These are phyloP conservation scores for Arxiozyma telluris DNA, from an alignment of 1,139 yeast species.

Conservation along the genomic window DNA sequence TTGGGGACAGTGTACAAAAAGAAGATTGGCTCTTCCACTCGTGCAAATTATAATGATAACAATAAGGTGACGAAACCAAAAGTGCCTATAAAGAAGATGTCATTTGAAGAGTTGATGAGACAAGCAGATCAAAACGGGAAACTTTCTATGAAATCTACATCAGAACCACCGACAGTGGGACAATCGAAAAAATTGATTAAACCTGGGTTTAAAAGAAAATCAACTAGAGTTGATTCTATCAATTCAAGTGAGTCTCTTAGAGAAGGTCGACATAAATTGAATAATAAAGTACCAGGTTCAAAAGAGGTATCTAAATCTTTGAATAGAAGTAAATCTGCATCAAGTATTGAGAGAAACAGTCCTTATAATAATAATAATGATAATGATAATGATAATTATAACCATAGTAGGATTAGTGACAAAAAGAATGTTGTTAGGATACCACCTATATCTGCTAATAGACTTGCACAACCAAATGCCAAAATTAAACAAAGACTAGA, in stretches of 20 bases:
- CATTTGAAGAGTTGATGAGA: conserved; percentile 61
- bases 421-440: neutral
- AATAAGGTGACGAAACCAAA: conserved; percentile 10
- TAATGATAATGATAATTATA: too few species aligned
- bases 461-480: conserved; percentile 21
- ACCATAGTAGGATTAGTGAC: too few species aligned
- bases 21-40: conserved; percentile 11
- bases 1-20: conserved; percentile 17
- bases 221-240: conserved; percentile 1
- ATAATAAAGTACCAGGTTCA: neutral
- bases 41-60: neutral
- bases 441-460: conserved; percentile 6
- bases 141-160: conserved; percentile 1
- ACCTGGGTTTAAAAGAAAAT: conserved; percentile 12
- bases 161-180: neutral
- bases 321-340: neutral
- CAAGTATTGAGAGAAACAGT: neutral
- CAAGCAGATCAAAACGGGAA: conserved; percentile 47
- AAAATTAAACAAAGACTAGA: conserved; percentile 17
- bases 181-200: conserved; percentile 5
- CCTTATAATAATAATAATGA: too few species aligned
- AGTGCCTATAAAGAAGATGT: conserved; percentile 39
- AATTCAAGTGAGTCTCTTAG: conserved; percentile 5
- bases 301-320: neutral
- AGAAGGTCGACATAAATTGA: neutral